phyloP scores from a whole-genome alignment of 331 rosid genomes.

The Rosa hybrid region DNA sequence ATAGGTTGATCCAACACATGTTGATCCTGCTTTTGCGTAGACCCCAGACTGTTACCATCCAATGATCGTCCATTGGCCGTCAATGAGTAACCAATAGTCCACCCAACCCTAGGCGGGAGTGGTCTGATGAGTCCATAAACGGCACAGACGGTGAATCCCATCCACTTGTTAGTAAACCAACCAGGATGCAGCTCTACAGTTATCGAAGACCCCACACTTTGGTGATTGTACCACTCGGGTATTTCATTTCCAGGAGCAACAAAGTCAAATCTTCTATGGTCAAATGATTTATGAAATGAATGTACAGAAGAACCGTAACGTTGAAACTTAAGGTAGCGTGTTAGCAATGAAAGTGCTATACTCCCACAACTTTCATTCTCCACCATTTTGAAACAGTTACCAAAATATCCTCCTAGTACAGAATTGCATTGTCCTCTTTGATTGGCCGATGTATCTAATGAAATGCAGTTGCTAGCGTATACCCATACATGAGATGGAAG shows the following conservation, averaged over 20 bases:
- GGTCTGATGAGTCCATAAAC: background rate
- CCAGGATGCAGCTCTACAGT: background rate
- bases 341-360: background rate
- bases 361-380: background rate
- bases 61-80: background rate
- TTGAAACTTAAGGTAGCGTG: background rate
- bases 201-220: background rate
- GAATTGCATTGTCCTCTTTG: background rate
- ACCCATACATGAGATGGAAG: background rate
- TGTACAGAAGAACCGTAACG: too few relatives aligned
- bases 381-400: background rate
- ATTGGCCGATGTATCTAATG: background rate
- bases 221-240: constrained; percentile 1
- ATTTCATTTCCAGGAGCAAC: background rate
- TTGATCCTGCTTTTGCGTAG: too few relatives aligned
- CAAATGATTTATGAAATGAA: too few relatives aligned
- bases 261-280: background rate
- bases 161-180: background rate
- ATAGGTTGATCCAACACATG: too few relatives aligned
- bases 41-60: too few relatives aligned
- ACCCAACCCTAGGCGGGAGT: background rate
- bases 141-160: background rate
- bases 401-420: too few relatives aligned
- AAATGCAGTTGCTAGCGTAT: background rate
- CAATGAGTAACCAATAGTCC: background rate